These are phyloP conservation scores for Paraphoma chrysanthemicola DNA, from an alignment of 2,329 filamentous ascomycete species.

Conservation along the genomic window DNA sequence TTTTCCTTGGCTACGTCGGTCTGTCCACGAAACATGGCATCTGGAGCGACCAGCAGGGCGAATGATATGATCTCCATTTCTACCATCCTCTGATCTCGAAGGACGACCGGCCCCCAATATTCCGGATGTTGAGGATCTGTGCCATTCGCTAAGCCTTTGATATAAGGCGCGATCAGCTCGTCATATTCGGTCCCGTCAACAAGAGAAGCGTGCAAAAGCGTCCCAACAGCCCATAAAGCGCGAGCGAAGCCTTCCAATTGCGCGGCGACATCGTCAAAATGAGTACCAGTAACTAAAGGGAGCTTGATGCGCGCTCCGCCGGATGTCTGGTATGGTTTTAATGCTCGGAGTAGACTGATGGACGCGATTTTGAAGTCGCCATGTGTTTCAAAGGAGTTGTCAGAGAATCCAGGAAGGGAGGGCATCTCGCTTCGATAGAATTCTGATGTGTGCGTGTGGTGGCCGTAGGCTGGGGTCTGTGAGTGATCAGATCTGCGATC, in stretches of 20 bases:
- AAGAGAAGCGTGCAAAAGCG: slow-evolving; percentile 29
- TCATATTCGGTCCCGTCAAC: slow-evolving; percentile 18
- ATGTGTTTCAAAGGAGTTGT: slow-evolving; percentile 33
- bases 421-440: slow-evolving; percentile 26
- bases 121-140: slow-evolving; percentile 43
- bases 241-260: slow-evolving; percentile 45
- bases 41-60: slow-evolving; percentile 55
- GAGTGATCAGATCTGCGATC: not conserved
- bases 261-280: slow-evolving; percentile 45
- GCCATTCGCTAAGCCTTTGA: slow-evolving; percentile 42
- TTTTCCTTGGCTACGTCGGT: slow-evolving; percentile 41
- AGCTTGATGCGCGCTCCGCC: slow-evolving; percentile 42
- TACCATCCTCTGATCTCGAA: slow-evolving; percentile 62
- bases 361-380: slow-evolving; percentile 34
- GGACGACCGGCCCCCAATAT: slow-evolving; percentile 58
- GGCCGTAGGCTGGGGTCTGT: not conserved
- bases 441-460: too few relatives aligned
- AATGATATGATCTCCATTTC: slow-evolving; percentile 61
- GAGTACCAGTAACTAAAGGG: slow-evolving; percentile 40
- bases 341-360: slow-evolving; percentile 28
- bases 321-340: slow-evolving; percentile 38
- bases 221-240: slow-evolving; percentile 41
- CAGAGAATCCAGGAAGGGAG: slow-evolving; percentile 34
- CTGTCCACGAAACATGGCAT: slow-evolving; percentile 44
- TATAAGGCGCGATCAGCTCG: slow-evolving; percentile 35